Evolutionary conservation across 2,329 filamentous ascomycete species (phyloP), one percentile per base, ranked within the genome.

Genomic region (Diplodia corticola): DNA sequence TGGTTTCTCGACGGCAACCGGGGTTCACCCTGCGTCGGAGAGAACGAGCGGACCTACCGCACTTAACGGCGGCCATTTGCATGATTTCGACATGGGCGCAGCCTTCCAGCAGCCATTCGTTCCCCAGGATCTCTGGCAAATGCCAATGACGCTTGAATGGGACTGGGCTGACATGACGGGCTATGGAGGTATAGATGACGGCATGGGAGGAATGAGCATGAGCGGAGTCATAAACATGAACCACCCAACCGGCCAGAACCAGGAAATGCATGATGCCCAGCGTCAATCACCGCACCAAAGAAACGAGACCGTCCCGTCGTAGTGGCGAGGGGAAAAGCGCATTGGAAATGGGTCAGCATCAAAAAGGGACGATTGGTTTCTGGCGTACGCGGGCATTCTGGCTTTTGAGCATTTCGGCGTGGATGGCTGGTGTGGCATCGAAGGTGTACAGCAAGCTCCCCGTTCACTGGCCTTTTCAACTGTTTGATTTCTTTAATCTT

Each of bases 111-210:
- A 96, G 70, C 93, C 93, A 0, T 90, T 97, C 73, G 87, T 98
- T 24, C 94, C 95, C 4, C 92, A 94, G 72, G 95, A 98, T 78
- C 79, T 98, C 28, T 99, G 95, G 88, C 91, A 94, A 76, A 89
- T 98, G 86, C 93, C 94, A 1, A 96, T 97, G 89, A 96, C 92
- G 2, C 84, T 98, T 24, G 94, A 98, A 75, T 97, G 93, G 93
- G 92, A 90, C 70, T 91, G 88, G 89, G 86, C 81, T 2, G 82
- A 84, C 60, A 79, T 81, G 78, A 78, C 76, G 5, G 73, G 76
- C 1, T 76, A 74, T 37, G 70, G 69, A 1, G 74, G 73, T 1
- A 77, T 74, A 30, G 76, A 78, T 63, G 76, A 78, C 2, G 64
- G 55, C 20, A 65, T 65, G 63, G 63, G 50, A 40, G 64, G 64